These are phyloP conservation scores for Lagenaria siceraria DNA, from an alignment of 306 rosid species.

Conservation along the genomic window DNA sequence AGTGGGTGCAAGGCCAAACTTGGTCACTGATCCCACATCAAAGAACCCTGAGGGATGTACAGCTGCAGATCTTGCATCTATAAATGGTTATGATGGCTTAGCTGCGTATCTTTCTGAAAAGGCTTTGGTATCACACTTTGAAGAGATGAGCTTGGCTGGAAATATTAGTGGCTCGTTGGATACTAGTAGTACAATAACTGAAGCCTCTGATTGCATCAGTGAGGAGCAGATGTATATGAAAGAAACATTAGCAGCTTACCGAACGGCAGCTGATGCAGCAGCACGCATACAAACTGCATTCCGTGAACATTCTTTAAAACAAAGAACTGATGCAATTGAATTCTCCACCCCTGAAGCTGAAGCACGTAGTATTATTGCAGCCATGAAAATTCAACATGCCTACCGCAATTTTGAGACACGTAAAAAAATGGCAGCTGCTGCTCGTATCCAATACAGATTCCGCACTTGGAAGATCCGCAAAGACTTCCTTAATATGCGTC, in stretches of 20 bases:
- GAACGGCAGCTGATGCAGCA: conserved; percentile 90
- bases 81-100: conserved; percentile 62
- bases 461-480: conserved; percentile 80
- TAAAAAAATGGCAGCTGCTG: conserved; percentile 65
- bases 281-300: conserved; percentile 80
- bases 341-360: conserved; percentile 51
- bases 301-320: conserved; percentile 62
- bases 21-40: conserved; percentile 85
- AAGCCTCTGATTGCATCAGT: conserved; percentile 36
- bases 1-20: conserved; percentile 79
- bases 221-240: conserved; percentile 66
- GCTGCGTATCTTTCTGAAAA: conserved; percentile 93
- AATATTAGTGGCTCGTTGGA: conserved; percentile 70
- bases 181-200: conserved; percentile 21
- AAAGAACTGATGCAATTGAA: conserved; percentile 35
- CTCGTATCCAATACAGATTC: conserved; percentile 66
- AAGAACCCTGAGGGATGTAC: conserved; percentile 64
- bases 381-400: conserved; percentile 96
- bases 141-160: conserved; percentile 81
- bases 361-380: conserved; percentile 76
- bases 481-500: conserved; percentile 68
- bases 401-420: conserved; percentile 51
- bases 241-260: conserved; percentile 73
- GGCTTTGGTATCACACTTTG: conserved; percentile 65
- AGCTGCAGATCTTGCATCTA: conserved; percentile 70